phyloP scores from a whole-genome alignment of 2,329 filamentous ascomycete species.

The Chalaropsis ovoidea region DNA sequence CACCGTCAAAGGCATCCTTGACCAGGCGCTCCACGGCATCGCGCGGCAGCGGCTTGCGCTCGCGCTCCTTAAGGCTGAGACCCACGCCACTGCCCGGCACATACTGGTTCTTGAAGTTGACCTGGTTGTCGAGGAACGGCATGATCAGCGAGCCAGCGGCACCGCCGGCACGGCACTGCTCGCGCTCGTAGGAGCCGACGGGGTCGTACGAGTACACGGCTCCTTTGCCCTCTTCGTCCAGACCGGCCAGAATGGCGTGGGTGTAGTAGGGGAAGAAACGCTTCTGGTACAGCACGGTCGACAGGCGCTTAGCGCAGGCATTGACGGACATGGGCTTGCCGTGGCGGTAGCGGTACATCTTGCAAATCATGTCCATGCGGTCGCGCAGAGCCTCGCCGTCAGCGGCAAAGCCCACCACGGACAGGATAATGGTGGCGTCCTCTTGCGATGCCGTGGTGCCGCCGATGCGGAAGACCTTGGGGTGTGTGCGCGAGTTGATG shows the following conservation, averaged over 20 bases:
- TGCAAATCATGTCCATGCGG: slow-evolving; percentile 85
- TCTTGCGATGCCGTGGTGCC: slow-evolving; percentile 77
- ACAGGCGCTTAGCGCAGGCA: slow-evolving; percentile 88
- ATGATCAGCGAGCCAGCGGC: slow-evolving; percentile 92
- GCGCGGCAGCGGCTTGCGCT: slow-evolving; percentile 58
- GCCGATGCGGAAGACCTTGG: slow-evolving; percentile 96
- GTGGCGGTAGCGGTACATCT: slow-evolving; percentile 98
- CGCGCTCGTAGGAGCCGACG: slow-evolving; percentile 92
- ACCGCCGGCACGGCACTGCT: slow-evolving; percentile 88
- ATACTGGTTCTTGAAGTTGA: slow-evolving; percentile 99
- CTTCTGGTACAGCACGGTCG: slow-evolving; percentile 92
- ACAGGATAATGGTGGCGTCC: slow-evolving; percentile 77
- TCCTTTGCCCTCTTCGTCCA: slow-evolving; percentile 90
- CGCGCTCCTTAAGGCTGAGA: slow-evolving; percentile 64
- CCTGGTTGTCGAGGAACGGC: slow-evolving; percentile 98
- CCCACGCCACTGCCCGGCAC: slow-evolving; percentile 75
- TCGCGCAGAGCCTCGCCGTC: slow-evolving; percentile 91
- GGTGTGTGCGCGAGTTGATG: slow-evolving; percentile 93
- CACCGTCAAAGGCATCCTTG: slow-evolving; percentile 95
- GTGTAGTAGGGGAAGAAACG: slow-evolving; percentile 99
- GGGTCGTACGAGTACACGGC: slow-evolving; percentile 97
- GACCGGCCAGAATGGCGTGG: slow-evolving; percentile 80
- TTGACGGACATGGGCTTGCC: slow-evolving; percentile 91
- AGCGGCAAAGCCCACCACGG: slow-evolving; percentile 90
- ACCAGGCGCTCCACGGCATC: slow-evolving; percentile 75